phyloP scores from a whole-genome alignment of 2,329 filamentous ascomycete species.

The Gaeumannomyces sp. region DNA sequence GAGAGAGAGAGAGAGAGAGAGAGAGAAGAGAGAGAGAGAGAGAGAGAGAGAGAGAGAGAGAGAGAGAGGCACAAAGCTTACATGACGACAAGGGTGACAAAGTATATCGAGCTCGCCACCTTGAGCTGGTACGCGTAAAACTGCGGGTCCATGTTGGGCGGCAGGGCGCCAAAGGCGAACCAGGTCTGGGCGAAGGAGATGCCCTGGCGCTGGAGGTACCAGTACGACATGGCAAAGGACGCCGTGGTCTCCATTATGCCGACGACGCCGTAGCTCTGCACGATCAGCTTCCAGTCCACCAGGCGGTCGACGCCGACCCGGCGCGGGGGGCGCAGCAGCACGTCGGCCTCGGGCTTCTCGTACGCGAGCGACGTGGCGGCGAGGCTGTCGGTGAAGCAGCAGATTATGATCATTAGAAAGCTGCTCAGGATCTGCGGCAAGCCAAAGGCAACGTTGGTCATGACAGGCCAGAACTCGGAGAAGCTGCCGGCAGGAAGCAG shows the following conservation, averaged over 20 bases:
- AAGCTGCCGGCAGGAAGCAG: constrained; percentile 68
- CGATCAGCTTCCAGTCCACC: constrained; percentile 65
- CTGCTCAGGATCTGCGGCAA: constrained; percentile 67
- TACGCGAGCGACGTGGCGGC: constrained; percentile 70
- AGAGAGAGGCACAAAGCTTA: constrained; percentile 27
- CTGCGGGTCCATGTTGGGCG: constrained; percentile 43
- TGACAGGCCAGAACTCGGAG: constrained; percentile 69
- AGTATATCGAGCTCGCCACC: constrained; percentile 68
- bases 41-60: no score
- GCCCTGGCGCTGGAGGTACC: constrained; percentile 57
- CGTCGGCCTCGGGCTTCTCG: constrained; percentile 70
- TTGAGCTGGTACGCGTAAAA: constrained; percentile 52
- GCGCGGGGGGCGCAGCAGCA: constrained; percentile 62
- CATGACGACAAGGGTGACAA: constrained; percentile 76
- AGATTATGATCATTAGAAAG: constrained; percentile 67
- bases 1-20: neutral
- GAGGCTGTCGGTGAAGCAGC: constrained; percentile 71
- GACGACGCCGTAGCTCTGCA: constrained; percentile 67
- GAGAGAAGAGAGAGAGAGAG: no score
- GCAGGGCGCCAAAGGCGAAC: constrained; percentile 58
- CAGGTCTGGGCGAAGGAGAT: constrained; percentile 59
- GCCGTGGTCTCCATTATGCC: constrained; percentile 56
- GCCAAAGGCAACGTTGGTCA: constrained; percentile 66
- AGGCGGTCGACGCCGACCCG: constrained; percentile 64
- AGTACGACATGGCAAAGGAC: constrained; percentile 60